These are phyloP conservation scores for Nephelium lappaceum DNA, from an alignment of 345 rosid genomes.

Conservation along the genomic window DNA sequence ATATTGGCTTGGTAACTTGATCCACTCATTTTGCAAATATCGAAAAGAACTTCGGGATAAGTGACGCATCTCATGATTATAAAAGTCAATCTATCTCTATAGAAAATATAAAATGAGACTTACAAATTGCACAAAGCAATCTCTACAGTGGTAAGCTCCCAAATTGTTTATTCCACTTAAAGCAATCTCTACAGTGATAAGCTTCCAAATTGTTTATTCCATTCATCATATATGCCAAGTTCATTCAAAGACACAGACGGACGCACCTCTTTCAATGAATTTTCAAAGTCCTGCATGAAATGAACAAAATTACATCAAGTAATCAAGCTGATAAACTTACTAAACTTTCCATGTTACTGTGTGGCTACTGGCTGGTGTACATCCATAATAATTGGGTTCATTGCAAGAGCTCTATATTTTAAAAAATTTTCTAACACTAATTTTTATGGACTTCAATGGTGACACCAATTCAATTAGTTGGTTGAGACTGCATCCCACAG, in stretches of 20 bases:
- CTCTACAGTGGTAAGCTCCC: constrained; percentile 63
- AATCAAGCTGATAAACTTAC: neutral
- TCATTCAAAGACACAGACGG: constrained; percentile 86
- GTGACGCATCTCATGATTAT: neutral
- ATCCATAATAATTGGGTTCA: neutral
- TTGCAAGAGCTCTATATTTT: no score
- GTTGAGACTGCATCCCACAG: neutral
- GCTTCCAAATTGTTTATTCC: constrained; percentile 97
- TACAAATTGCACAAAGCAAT: neutral
- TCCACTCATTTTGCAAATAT: neutral
- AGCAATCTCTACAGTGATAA: constrained; percentile 51
- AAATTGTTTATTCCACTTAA: constrained; percentile 57
- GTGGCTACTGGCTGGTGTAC: neutral
- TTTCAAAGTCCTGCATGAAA: constrained; percentile 64
- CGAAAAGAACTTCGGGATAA: neutral
- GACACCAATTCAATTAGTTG: neutral
- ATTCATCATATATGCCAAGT: constrained; percentile 69
- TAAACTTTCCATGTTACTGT: neutral
- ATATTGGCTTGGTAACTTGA: neutral
- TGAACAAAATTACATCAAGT: neutral
- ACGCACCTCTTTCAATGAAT: constrained; percentile 86
- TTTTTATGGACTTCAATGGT: no score
- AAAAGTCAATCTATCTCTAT: neutral
- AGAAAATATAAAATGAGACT: neutral
- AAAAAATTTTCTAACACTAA: no score